Conservation (phyloP, 2,329 filamentous ascomycete species). For the Colletotrichum abscissum region DNA sequence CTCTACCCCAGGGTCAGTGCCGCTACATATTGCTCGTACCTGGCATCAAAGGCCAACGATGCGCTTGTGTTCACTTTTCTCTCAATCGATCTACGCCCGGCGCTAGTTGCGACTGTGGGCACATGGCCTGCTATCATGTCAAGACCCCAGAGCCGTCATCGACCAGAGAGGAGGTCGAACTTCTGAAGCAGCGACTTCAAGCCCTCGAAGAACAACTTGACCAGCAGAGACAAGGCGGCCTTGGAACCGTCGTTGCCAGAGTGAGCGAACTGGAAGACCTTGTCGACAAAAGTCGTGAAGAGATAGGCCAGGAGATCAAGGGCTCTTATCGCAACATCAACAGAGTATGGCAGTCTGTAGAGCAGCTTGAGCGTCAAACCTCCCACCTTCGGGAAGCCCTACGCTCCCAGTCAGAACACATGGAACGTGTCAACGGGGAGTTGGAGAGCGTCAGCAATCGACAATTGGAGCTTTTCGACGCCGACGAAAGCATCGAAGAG, state of each 20-base stretch:
- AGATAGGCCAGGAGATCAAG: conserved; percentile 63
- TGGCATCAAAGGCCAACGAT: conserved; percentile 67
- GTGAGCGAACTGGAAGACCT: conserved; percentile 64
- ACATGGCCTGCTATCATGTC: conserved; percentile 69
- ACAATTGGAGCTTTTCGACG: conserved; percentile 62
- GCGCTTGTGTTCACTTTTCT: conserved; percentile 68
- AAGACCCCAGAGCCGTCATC: conserved; percentile 56
- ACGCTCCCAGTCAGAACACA: conserved; percentile 52
- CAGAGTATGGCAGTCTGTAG: conserved; percentile 64
- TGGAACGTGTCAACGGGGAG: conserved; percentile 53
- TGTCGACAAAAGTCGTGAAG: conserved; percentile 63
- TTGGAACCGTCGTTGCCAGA: conserved; percentile 54
- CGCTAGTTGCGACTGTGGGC: conserved; percentile 68
- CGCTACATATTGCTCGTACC: conserved; percentile 68
- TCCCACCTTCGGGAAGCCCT: conserved; percentile 49
- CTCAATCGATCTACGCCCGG: conserved; percentile 65
- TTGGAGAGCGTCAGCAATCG: conserved; percentile 59
- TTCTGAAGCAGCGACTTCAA: conserved; percentile 58
- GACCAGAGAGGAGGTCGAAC: conserved; percentile 60
- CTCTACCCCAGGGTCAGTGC: conserved; percentile 67
- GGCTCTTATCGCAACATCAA: conserved; percentile 66
- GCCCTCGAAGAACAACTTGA: conserved; percentile 57
- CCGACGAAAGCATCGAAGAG: conserved; percentile 64
- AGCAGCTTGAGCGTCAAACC: conserved; percentile 54
- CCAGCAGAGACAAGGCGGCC: conserved; percentile 48